Conservation (phyloP, 2,329 filamentous ascomycete genomes). For the Fusarium pseudocircinatum region DNA sequence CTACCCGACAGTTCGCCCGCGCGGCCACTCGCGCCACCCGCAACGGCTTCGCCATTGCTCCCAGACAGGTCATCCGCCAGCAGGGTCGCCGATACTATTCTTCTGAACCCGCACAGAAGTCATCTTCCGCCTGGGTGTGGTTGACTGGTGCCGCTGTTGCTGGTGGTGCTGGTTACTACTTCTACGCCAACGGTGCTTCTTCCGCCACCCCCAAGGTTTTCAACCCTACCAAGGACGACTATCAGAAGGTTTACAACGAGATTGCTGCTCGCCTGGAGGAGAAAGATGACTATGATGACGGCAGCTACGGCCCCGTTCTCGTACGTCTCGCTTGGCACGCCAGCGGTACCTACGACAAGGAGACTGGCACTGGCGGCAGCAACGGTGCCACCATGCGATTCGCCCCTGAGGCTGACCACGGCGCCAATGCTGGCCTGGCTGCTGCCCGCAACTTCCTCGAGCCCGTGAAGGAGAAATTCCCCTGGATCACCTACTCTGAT, state of each 20-base stretch:
- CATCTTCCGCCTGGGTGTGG: slow-evolving; percentile 62
- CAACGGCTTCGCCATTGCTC: slow-evolving; percentile 66
- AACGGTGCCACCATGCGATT: slow-evolving; percentile 99
- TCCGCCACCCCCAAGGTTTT: slow-evolving; percentile 67
- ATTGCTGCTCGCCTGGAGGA: slow-evolving; percentile 84
- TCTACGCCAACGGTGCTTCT: slow-evolving; percentile 67
- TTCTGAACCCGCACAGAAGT: slow-evolving; percentile 68
- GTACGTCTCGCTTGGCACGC: slow-evolving; percentile 94
- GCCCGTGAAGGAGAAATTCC: slow-evolving; percentile 87
- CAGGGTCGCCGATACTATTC: slow-evolving; percentile 83
- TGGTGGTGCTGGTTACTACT: slow-evolving; percentile 73
- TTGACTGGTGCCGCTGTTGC: slow-evolving; percentile 67
- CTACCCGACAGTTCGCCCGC: slow-evolving; percentile 65
- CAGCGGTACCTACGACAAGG: slow-evolving; percentile 90
- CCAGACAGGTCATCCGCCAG: slow-evolving; percentile 76
- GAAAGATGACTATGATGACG: slow-evolving; percentile 95
- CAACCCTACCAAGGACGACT: slow-evolving; percentile 83
- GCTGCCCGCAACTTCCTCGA: slow-evolving; percentile 91
- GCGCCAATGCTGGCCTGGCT: slow-evolving; percentile 91
- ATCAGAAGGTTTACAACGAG: slow-evolving; percentile 93
- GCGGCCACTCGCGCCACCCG: slow-evolving; percentile 67
- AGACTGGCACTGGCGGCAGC: slow-evolving; percentile 88
- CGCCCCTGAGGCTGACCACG: slow-evolving; percentile 85
- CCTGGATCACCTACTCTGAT: slow-evolving; percentile 96
- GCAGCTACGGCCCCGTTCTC: slow-evolving; percentile 92